phyloP scores from a whole-genome alignment of 352 stramenopile species.

The Phytophthora constricta region DNA sequence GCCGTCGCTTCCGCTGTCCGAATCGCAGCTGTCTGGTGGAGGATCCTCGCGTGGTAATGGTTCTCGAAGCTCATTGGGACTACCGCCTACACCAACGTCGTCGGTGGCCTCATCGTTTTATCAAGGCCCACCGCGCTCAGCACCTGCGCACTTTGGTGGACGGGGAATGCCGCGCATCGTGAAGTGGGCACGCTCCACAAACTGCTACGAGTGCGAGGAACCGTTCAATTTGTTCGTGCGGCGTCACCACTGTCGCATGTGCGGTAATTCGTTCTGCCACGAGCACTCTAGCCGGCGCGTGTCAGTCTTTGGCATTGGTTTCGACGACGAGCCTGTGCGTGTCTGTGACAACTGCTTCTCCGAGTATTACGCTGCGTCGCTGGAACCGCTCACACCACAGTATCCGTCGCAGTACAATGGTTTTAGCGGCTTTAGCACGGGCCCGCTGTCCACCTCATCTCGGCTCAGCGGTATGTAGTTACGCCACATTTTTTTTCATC shows the following conservation, averaged over 20 bases:
- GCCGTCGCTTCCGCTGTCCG: constrained; percentile 49
- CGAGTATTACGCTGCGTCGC: constrained; percentile 64
- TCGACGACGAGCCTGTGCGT: constrained; percentile 83
- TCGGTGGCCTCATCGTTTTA: constrained; percentile 45
- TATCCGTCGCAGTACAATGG: constrained; percentile 27
- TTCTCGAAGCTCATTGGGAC: constrained; percentile 36
- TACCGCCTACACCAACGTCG: constrained; percentile 39
- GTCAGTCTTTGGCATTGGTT: constrained; percentile 78
- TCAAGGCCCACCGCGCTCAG: constrained; percentile 29
- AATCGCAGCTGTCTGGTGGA: constrained; percentile 49
- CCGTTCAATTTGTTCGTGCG: constrained; percentile 86
- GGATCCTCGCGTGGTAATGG: constrained; percentile 37
- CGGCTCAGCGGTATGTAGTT: constrained; percentile 42
- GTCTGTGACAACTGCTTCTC: constrained; percentile 89
- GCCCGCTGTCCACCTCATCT: constrained; percentile 38
- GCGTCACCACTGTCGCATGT: constrained; percentile 89
- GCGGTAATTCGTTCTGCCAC: constrained; percentile 88
- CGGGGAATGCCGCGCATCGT: constrained; percentile 64
- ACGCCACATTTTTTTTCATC: neutral
- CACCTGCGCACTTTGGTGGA: constrained; percentile 39
- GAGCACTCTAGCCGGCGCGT: constrained; percentile 83
- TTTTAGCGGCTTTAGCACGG: constrained; percentile 38
- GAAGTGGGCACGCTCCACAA: constrained; percentile 82
- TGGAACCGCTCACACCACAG: constrained; percentile 32
- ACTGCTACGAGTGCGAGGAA: constrained; percentile 87